A percentile compares a stretch with the other conserved stretches of the same genome.
phyloP scores from a whole-genome alignment of 257 asterid genomes.

The Forsythia viridissima region DNA sequence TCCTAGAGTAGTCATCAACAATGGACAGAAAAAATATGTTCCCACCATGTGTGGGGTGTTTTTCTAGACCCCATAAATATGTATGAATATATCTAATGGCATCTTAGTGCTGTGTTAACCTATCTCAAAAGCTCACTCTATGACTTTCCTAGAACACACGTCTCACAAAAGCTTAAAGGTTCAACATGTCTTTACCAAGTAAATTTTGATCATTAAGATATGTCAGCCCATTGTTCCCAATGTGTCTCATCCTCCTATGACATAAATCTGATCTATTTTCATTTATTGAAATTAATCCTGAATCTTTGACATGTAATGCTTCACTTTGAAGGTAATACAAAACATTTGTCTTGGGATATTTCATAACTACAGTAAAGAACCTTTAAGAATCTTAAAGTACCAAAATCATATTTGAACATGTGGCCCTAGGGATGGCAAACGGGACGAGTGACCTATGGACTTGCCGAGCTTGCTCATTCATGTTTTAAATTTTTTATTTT shows the following conservation, averaged over 20 bases:
- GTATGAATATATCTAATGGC: not conserved
- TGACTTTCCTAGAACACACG: no score
- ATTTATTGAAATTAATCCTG: not conserved
- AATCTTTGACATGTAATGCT: not conserved
- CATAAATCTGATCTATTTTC: not conserved
- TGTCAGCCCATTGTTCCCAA: not conserved
- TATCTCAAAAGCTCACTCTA: not conserved
- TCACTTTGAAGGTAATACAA: not conserved
- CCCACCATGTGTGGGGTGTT: not conserved
- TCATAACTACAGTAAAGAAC: not conserved
- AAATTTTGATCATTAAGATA: not conserved
- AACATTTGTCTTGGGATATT: not conserved
- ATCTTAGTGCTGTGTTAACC: not conserved
- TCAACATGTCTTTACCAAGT: no score
- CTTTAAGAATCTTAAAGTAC: not conserved
- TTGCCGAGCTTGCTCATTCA: no score
- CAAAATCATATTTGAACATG: not conserved
- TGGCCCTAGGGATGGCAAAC: not conserved
- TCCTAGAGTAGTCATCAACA: no score
- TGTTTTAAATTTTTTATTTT: no score
- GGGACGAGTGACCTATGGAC: no score
- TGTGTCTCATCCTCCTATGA: not conserved
- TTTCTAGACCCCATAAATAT: not conserved
- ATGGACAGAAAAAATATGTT: not conserved
- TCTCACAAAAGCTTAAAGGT: no score